phyloP scores from a whole-genome alignment of 495 filamentous ascomycete species.

The Tuber microsphaerosporum region DNA sequence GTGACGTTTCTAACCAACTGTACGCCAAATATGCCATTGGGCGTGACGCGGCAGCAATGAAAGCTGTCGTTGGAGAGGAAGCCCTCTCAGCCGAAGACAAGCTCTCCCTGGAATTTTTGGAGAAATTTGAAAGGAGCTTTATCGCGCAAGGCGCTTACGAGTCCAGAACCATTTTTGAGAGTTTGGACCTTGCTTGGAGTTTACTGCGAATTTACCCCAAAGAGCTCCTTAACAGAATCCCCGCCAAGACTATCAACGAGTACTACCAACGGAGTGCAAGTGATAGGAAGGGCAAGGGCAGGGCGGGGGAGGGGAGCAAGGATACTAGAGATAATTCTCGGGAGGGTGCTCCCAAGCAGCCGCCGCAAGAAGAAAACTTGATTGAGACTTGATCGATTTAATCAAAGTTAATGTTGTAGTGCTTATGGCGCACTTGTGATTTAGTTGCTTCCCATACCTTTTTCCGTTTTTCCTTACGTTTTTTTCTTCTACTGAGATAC shows the following conservation, averaged over 20 bases:
- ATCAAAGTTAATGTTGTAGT: background rate
- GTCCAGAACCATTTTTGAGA: conserved; percentile 78
- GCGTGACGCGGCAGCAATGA: conserved; percentile 96
- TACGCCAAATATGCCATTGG: conserved; percentile 99
- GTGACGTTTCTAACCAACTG: conserved; percentile 97
- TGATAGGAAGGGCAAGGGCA: conserved; percentile 55
- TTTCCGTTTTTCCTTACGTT: background rate
- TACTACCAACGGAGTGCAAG: conserved; percentile 72
- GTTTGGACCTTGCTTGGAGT: conserved; percentile 91
- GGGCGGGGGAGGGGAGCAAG: conserved; percentile 52
- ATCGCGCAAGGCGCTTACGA: conserved; percentile 91
- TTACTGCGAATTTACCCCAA: conserved; percentile 92
- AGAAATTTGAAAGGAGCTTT: conserved; percentile 93
- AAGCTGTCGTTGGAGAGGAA: conserved; percentile 97
- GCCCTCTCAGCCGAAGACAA: conserved; percentile 93
- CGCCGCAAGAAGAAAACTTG: conserved; percentile 55
- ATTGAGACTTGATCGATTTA: conserved; percentile 52
- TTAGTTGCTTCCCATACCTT: background rate
- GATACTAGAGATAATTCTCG: conserved; percentile 65
- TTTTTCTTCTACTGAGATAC: background rate
- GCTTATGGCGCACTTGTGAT: background rate
- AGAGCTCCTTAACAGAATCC: conserved; percentile 88
- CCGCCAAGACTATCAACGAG: conserved; percentile 83
- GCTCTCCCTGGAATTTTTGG: conserved; percentile 92
- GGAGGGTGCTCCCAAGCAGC: conserved; percentile 50